phyloP scores from a whole-genome alignment of 2,329 filamentous ascomycete genomes.

The Alternaria brassicicola region DNA sequence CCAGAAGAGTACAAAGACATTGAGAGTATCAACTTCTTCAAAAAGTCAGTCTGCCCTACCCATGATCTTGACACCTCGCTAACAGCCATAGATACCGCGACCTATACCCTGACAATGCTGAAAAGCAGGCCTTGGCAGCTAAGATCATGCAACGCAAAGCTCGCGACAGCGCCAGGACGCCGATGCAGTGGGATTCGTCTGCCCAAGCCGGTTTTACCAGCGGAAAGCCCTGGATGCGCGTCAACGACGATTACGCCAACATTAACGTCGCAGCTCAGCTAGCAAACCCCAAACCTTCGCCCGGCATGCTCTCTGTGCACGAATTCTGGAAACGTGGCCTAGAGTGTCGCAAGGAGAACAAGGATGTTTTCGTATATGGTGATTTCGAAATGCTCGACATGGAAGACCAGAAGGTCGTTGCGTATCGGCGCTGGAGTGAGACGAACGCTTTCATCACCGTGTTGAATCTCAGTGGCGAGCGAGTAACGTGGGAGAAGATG shows the following conservation, averaged over 20 bases:
- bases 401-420: slow-evolving; percentile 46
- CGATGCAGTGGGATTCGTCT: slow-evolving; percentile 68
- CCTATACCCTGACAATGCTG: slow-evolving; percentile 36
- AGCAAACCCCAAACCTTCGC: slow-evolving; percentile 31
- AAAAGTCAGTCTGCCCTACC: slow-evolving; percentile 38
- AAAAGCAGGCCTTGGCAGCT: slow-evolving; percentile 37
- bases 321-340: slow-evolving; percentile 67
- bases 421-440: slow-evolving; percentile 41
- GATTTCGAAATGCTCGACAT: slow-evolving; percentile 61
- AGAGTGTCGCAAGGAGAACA: slow-evolving; percentile 61
- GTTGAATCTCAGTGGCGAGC: slow-evolving; percentile 43
- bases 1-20: slow-evolving; percentile 59
- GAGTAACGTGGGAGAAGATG: slow-evolving; percentile 38
- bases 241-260: slow-evolving; percentile 60
- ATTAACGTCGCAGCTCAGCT: slow-evolving; percentile 65
- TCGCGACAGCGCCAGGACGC: slow-evolving; percentile 70
- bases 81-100: slow-evolving; percentile 30
- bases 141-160: slow-evolving; percentile 62
- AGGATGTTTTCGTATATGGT: slow-evolving; percentile 67
- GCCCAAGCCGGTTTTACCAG: slow-evolving; percentile 67
- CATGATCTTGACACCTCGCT: background rate
- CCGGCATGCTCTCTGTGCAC: slow-evolving; percentile 56
- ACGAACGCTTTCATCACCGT: slow-evolving; percentile 38
- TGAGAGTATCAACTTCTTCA: slow-evolving; percentile 63
- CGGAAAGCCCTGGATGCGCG: slow-evolving; percentile 65